Percentiles rank a stretch among this genome's conserved stretches.
These are phyloP conservation scores for Tagetes patula DNA, from an alignment of 129 eudicot species.

Conservation along the genomic window DNA sequence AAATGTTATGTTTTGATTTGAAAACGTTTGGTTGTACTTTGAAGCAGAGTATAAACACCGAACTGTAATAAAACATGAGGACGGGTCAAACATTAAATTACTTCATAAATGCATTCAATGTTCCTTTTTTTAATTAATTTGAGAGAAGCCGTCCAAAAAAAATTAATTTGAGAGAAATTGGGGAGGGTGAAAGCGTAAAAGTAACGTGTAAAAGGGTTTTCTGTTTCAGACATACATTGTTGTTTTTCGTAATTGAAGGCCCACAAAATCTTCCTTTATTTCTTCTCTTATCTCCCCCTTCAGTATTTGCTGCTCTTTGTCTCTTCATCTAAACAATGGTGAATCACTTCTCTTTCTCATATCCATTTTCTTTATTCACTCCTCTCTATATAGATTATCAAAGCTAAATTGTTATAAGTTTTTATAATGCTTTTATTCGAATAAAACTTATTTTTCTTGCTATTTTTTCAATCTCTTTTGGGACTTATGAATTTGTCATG, in stretches of 20 bases:
- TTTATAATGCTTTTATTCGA: constrained; percentile 7
- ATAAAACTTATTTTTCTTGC: background rate
- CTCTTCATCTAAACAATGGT: constrained; percentile 32
- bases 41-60: too few relatives aligned
- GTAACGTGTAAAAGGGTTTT: constrained; percentile 24
- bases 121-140: too few relatives aligned
- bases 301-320: constrained; percentile 25
- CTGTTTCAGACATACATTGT: constrained; percentile 13
- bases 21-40: too few relatives aligned
- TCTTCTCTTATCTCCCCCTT: background rate
- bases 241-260: constrained; percentile 18
- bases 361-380: background rate
- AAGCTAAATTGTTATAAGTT: background rate
- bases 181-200: constrained; percentile 16
- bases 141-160: too few relatives aligned
- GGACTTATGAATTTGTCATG: background rate
- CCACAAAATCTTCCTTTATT: constrained; percentile 35
- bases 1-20: too few relatives aligned
- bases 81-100: too few relatives aligned
- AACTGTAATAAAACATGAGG: too few relatives aligned
- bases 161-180: background rate
- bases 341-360: constrained; percentile 11
- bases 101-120: too few relatives aligned
- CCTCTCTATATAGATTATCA: background rate
- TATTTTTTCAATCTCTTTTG: background rate